phyloP scores from a whole-genome alignment of 192 early-diverging fungal genomes.

The Linnemannia elongata region DNA sequence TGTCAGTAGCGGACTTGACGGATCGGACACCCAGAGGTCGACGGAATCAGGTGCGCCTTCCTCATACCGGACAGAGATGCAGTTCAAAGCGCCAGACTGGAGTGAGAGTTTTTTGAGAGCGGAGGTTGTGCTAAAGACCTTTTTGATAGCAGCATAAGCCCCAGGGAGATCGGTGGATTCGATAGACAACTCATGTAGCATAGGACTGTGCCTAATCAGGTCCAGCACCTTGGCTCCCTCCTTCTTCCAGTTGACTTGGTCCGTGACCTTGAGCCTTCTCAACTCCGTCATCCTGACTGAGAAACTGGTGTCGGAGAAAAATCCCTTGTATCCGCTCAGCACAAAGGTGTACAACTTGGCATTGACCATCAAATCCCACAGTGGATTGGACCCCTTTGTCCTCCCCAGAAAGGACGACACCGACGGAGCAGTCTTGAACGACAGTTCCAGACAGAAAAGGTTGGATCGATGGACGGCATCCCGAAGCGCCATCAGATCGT shows the following conservation, averaged over 20 bases:
- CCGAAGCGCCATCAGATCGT: constrained; percentile 26
- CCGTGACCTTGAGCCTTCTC: not conserved
- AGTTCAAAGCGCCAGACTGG: not conserved
- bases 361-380: constrained; percentile 22
- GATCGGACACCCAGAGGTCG: not conserved
- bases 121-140: no score
- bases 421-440: not conserved
- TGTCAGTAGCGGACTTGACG: not conserved
- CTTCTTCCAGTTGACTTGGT: constrained; percentile 19
- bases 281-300: not conserved
- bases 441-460: constrained; percentile 18
- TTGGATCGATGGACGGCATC: constrained; percentile 13
- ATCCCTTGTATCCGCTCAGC: constrained; percentile 13
- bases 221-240: not conserved
- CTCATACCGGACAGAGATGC: not conserved
- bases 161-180: not conserved
- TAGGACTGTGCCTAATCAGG: not conserved
- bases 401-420: constrained; percentile 13
- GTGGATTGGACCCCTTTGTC: constrained; percentile 23
- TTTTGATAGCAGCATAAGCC: not conserved
- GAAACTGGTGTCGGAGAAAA: constrained; percentile 5
- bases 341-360: constrained; percentile 16
- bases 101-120: not conserved
- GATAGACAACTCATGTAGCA: not conserved
- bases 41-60: not conserved